Percentiles rank a stretch among this genome's conserved stretches.
Conservation (phyloP, 805 yeast species). For the Lachancea thermotolerans region DNA sequence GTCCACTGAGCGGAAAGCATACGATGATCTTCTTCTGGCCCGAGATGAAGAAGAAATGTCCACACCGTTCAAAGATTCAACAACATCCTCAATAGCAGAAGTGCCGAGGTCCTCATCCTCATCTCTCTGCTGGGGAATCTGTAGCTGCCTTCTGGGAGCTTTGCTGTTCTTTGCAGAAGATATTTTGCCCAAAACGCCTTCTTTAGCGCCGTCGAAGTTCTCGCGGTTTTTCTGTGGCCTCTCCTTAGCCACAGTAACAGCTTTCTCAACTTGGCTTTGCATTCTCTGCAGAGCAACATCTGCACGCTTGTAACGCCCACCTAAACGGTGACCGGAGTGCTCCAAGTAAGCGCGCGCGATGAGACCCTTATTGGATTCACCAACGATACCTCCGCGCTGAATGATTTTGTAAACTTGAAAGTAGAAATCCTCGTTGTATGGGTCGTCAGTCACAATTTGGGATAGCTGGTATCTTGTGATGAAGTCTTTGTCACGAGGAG, state of each 20-base stretch:
- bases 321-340: constrained; percentile 84
- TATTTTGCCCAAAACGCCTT: constrained; percentile 87
- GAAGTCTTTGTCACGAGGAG: constrained; percentile 93
- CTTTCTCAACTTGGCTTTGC: constrained; percentile 97
- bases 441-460: constrained; percentile 94
- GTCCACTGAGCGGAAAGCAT: constrained; percentile 29
- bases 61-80: constrained; percentile 28
- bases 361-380: constrained; percentile 53
- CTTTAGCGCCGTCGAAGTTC: constrained; percentile 37
- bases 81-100: constrained; percentile 25
- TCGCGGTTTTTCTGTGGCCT: constrained; percentile 59
- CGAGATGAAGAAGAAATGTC: constrained; percentile 19
- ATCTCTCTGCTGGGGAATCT: constrained; percentile 36
- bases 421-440: constrained; percentile 93
- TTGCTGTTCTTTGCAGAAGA: constrained; percentile 74
- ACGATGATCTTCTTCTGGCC: constrained; percentile 32
- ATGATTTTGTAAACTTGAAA: constrained; percentile 83
- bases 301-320: constrained; percentile 77
- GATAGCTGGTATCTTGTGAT: constrained; percentile 91
- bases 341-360: constrained; percentile 89
- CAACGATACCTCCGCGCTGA: constrained; percentile 41
- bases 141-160: constrained; percentile 82
- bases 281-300: constrained; percentile 91
- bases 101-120: constrained; percentile 39
- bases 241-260: constrained; percentile 91